Evolutionary conservation across 768 basidiomycete genomes (phyloP).

Genomic region (Russula vinacea): DNA sequence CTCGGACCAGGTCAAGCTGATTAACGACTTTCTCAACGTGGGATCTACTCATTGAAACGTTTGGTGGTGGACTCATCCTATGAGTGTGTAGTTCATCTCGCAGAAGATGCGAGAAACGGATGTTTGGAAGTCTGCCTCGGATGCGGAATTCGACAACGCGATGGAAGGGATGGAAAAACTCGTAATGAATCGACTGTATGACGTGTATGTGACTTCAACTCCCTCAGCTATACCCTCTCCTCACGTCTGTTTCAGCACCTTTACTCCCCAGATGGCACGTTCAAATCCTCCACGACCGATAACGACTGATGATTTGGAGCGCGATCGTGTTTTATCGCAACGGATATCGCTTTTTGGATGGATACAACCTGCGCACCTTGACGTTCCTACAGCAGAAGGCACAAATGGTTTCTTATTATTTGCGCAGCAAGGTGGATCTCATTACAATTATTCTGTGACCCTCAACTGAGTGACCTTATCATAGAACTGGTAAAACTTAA

Average conservation of each 20-base stretch:
- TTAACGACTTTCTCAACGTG: constrained; percentile 89
- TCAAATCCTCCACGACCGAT: constrained; percentile 68
- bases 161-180: constrained; percentile 99
- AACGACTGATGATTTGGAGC: constrained; percentile 94
- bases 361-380: constrained; percentile 86
- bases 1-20: constrained; percentile 90
- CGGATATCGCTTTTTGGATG: constrained; percentile 89
- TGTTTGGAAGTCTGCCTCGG: constrained; percentile 73
- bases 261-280: constrained; percentile 78
- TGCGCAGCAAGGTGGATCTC: constrained; percentile 71
- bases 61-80: constrained; percentile 17
- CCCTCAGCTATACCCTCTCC: neutral
- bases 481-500: constrained; percentile 93
- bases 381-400: constrained; percentile 76
- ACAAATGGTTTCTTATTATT: constrained; percentile 82
- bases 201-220: constrained; percentile 63
- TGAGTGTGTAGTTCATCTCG: constrained; percentile 70
- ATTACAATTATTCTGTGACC: too few relatives aligned
- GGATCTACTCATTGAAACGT: constrained; percentile 21
- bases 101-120: constrained; percentile 82
- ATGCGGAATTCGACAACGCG: constrained; percentile 91
- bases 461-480: neutral
- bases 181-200: constrained; percentile 97
- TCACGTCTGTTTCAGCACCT: constrained; percentile 58
- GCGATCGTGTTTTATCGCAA: constrained; percentile 86